Base-by-base conservation (phyloP, 2,329 filamentous ascomycete genomes). In the Fusarium floridanum region DNA sequence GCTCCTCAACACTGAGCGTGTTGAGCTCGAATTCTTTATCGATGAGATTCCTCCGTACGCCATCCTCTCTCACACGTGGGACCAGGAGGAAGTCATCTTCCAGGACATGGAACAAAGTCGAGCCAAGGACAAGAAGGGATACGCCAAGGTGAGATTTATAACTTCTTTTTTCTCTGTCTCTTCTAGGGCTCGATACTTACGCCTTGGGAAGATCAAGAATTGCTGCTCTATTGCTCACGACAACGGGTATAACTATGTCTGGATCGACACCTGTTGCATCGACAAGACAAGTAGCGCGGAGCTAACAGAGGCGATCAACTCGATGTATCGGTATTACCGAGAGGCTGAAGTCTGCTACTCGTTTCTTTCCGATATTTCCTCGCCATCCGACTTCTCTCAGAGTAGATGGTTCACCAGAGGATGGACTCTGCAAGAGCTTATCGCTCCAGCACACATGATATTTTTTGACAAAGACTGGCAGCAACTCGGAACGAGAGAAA, bases 391-490 rank as follows among this genome's bases (percentile, higher is more conserved):
- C 17, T 41, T 41, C 5, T 6, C 39, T 3, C 39, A 20, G n/a
- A 41, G 17, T 10, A 41, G 17, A 20, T 41, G 39, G 39, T 41
- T 41, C 39, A 41, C 17, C 6, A 41, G 39, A 41, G 39, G 39
- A 6, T 41, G 39, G 39, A 41, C 39, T 9, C 61, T 82, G 0
- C 78, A 80, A 32, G 81, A 82, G 20, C 76, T 82, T 22, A 67
- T 82, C 14, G 80, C 80, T 11, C 80, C 80, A 0, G 53, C 55
- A 9, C 41, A 57, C 5, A 70, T 81, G 6, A 69, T 75, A 6
- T 82, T 82, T 61, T 82, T 76, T n/a, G 73, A 79, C 32, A 43
- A 0, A 61, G 72, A 22, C 80, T 80, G 80, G 65, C 61, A 2
- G 70, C 74, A 22, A 63, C 80, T n/a, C 79, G 80, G 48, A 14